A percentile compares a stretch with the other conserved stretches of the same genome.
Conservation (phyloP, 495 filamentous ascomycete genomes). For the Tuber borchii region DNA sequence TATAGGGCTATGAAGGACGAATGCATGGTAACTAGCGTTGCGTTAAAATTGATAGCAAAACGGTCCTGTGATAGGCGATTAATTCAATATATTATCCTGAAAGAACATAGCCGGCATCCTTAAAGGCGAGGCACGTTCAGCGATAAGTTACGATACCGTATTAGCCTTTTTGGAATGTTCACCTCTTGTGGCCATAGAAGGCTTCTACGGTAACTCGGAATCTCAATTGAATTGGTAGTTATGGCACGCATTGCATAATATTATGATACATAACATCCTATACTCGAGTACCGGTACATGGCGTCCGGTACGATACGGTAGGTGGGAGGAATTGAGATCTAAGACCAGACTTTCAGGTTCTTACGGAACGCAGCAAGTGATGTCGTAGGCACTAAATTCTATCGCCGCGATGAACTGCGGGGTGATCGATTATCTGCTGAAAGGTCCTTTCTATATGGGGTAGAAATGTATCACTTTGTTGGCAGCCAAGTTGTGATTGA, state of each 20-base stretch:
- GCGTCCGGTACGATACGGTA: not conserved
- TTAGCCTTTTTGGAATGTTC: not conserved
- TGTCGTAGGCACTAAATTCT: not conserved
- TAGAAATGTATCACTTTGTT: not conserved
- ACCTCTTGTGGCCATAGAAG: not conserved
- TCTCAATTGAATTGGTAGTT: not conserved
- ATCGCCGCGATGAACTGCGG: not conserved
- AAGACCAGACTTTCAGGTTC: not conserved
- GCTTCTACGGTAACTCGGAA: not conserved
- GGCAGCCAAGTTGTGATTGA: not conserved
- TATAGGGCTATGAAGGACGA: slow-evolving; percentile 8
- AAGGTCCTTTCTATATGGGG: not conserved
- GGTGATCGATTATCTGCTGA: not conserved
- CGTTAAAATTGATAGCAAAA: not conserved
- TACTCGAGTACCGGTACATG: too few species aligned
- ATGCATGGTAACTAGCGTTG: slow-evolving; percentile 11
- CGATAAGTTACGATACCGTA: too few species aligned
- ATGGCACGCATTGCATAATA: not conserved
- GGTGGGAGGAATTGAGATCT: not conserved
- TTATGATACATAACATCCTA: not conserved
- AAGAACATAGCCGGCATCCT: too few species aligned
- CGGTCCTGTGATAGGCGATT: not conserved
- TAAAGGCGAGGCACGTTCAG: not conserved
- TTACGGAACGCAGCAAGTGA: not conserved
- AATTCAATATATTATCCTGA: too few species aligned